A percentile compares a stretch with the other conserved stretches of the same genome.
These are phyloP conservation scores for Aspergillus ibericus DNA, from an alignment of 2,329 filamentous ascomycete species.

Conservation along the genomic window DNA sequence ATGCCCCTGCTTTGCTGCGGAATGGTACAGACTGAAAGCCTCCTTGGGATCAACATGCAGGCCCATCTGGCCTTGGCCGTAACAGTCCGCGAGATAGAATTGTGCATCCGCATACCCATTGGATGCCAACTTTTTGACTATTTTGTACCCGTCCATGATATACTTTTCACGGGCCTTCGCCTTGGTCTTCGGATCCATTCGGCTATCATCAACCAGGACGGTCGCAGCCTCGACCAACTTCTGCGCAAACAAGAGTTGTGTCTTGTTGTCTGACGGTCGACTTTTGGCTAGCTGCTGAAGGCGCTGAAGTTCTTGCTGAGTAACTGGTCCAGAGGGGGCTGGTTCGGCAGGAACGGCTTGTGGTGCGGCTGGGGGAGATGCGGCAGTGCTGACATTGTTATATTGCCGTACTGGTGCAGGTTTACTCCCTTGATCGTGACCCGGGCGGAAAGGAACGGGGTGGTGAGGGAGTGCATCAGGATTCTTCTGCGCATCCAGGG, in stretches of 20 bases:
- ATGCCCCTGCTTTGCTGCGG: conserved; percentile 86
- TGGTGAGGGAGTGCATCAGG: conserved; percentile 59
- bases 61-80: conserved; percentile 78
- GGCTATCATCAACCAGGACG: conserved; percentile 71
- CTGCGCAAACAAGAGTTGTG: conserved; percentile 74
- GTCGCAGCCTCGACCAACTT: conserved; percentile 82
- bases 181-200: conserved; percentile 64
- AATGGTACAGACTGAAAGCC: conserved; percentile 90
- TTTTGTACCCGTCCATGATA: conserved; percentile 81
- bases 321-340: conserved; percentile 58
- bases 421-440: conserved; percentile 47
- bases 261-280: conserved; percentile 70
- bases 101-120: conserved; percentile 79
- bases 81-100: conserved; percentile 89
- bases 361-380: conserved; percentile 38
- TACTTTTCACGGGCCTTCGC: conserved; percentile 76
- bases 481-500: conserved; percentile 39
- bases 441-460: conserved; percentile 56
- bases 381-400: conserved; percentile 28
- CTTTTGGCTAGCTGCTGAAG: conserved; percentile 68
- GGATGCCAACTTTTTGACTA: conserved; percentile 80
- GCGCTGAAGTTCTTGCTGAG: conserved; percentile 72
- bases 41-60: conserved; percentile 82
- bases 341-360: conserved; percentile 19
- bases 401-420: conserved; percentile 57